phyloP scores from a whole-genome alignment of 176 grass and related monocot genomes.

The Eremochloa ophiuroides region DNA sequence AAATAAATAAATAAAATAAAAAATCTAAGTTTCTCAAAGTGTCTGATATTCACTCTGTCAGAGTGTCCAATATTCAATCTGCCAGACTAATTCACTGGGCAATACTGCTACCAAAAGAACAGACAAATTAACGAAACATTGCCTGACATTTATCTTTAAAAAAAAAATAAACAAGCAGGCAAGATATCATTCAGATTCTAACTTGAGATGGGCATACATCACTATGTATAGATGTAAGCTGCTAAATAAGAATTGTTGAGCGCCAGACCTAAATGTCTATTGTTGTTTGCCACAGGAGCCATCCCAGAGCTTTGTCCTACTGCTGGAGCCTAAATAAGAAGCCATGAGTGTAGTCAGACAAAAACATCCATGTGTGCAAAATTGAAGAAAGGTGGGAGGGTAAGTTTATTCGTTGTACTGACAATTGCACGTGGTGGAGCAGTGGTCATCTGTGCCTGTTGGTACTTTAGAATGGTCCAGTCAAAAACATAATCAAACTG shows the following conservation, averaged over 20 bases:
- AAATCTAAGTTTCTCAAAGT: not conserved
- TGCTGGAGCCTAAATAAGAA: conserved; percentile 37
- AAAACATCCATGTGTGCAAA: not conserved
- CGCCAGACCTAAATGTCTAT: conserved; percentile 60
- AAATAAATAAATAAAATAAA: not conserved
- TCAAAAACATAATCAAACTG: conserved; percentile 98
- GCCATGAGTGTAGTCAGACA: conserved; percentile 2
- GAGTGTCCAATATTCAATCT: not conserved
- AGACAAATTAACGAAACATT: not conserved
- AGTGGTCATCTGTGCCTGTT: conserved; percentile 80
- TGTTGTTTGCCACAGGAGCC: conserved; percentile 50
- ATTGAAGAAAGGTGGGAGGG: not conserved
- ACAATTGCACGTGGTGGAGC: conserved; percentile 66
- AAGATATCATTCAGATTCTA: not conserved
- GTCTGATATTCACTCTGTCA: not conserved
- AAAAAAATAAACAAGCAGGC: not conserved
- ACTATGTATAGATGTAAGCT: not conserved
- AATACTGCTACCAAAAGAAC: not conserved
- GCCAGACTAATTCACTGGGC: not conserved
- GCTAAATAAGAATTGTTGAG: not conserved
- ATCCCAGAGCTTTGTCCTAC: conserved; percentile 78
- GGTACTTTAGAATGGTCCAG: conserved; percentile 86
- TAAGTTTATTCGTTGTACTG: conserved; percentile 35
- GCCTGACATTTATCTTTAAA: not conserved
- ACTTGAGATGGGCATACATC: not conserved